phyloP scores from a whole-genome alignment of 306 rosid genomes.

The Vigna nakashimae region DNA sequence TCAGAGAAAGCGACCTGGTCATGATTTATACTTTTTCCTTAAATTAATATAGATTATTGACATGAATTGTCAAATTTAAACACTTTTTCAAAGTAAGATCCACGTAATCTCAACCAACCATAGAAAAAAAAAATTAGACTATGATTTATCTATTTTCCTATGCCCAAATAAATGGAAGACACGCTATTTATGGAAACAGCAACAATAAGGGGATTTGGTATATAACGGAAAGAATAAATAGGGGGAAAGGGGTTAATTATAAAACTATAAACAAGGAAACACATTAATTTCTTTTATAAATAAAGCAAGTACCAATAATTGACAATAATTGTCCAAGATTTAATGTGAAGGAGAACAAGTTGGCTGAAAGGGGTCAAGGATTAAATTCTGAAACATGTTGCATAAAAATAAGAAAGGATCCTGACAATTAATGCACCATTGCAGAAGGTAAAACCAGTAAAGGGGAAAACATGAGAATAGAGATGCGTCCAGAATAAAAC shows the following conservation, averaged over 20 bases:
- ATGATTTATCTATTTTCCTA: background rate
- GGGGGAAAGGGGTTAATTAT: background rate
- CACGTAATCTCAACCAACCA: background rate
- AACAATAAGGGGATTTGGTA: background rate
- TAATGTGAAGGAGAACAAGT: background rate
- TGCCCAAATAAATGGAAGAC: background rate
- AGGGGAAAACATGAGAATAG: background rate
- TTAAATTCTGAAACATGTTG: background rate
- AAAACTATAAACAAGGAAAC: slow-evolving; percentile 11
- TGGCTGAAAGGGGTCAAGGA: background rate
- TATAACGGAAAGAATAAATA: background rate
- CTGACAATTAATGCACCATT: slow-evolving; percentile 22
- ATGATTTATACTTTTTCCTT: background rate
- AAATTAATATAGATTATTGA: background rate
- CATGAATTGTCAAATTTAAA: background rate
- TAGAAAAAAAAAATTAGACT: background rate
- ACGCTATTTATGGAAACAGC: background rate
- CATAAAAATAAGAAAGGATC: background rate
- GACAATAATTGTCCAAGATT: background rate
- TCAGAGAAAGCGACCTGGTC: slow-evolving; percentile 9
- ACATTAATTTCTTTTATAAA: slow-evolving; percentile 13
- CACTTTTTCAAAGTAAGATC: slow-evolving; percentile 35
- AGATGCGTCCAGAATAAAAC: background rate
- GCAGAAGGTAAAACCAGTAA: background rate
- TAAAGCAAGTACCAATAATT: background rate